Evolutionary conservation across 108 stramenopile genomes (phyloP), one percentile per base, ranked within the genome.

Genomic region (Conticribra weissflogii): DNA sequence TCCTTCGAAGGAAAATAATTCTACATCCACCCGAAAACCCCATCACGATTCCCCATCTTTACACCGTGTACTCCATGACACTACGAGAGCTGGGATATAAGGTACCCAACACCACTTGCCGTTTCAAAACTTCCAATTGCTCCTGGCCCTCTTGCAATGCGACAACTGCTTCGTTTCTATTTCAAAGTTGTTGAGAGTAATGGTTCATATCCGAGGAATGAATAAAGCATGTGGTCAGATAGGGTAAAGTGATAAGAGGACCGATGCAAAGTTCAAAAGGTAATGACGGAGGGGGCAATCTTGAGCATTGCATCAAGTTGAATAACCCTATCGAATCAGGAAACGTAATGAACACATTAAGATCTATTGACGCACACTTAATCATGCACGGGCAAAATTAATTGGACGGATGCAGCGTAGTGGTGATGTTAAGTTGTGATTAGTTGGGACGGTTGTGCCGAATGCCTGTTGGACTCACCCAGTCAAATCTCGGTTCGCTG

Each of bases 81-180:
- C 88, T 90, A 12, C 54, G 31, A 29, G 79, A 84, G 75, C 85
- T 87, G 22, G 89, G 92, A 78, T 90, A 94, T 16, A 91, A 66
- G 48, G 81, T 65, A 50, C 87, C 87, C 50, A 93, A 27, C 15
- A 78, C 61, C 33, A 76, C 85, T 59, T 91, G 89, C 44, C 89
- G 83, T 64, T 69, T 81, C 50, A 94, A 71, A 19, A 89, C 69
- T 50, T 84, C 72, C 19, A 94, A 72, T 74, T 94, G 85, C 45
- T 85, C 72, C 52, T 84, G 45, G 2, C 89, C 92, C 36, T 91
- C 77, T 71, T 51, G 22, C 18, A 89, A 32, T 16, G 89, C 88
- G 12, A 86, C 74, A 33, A 78, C 62, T 3, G 79, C 84, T 63
- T 85, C 85, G 28, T 81, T 84, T 46, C 89, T 93, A n/a, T n/a